phyloP scores from a whole-genome alignment of 305 asterid genomes.

The Lippia alba region DNA sequence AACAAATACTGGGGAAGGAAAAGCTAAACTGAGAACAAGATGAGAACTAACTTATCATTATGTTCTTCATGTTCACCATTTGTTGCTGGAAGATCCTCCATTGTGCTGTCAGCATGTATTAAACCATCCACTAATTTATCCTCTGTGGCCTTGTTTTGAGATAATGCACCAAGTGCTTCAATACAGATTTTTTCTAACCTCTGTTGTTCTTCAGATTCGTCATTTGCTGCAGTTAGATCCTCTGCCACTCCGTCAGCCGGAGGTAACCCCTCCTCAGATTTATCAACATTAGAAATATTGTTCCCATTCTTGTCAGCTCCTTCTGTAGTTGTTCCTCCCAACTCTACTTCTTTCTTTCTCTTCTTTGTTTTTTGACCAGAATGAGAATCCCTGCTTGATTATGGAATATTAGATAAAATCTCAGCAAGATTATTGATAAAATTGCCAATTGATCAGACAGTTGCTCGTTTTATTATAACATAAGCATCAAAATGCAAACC shows the following conservation, averaged over 20 bases:
- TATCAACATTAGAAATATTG: constrained; percentile 35
- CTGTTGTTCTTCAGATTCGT: constrained; percentile 32
- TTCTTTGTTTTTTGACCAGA: constrained; percentile 50
- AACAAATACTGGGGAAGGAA: constrained; percentile 3
- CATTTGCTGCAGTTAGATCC: constrained; percentile 44
- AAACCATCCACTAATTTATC: constrained; percentile 44
- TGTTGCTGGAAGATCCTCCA: constrained; percentile 41
- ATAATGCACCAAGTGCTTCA: constrained; percentile 35
- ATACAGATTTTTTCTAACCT: constrained; percentile 33
- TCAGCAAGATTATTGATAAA: constrained; percentile 15
- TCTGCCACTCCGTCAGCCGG: constrained; percentile 32
- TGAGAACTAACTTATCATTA: constrained; percentile 53
- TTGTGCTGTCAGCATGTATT: constrained; percentile 34
- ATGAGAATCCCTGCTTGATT: constrained; percentile 42
- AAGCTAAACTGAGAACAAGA: constrained; percentile 20
- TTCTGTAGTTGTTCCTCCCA: constrained; percentile 39
- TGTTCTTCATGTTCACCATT: constrained; percentile 27
- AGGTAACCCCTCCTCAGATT: constrained; percentile 40
- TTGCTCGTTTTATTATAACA: not conserved
- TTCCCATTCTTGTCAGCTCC: constrained; percentile 29
- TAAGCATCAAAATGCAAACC: constrained; percentile 27
- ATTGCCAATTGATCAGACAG: not conserved
- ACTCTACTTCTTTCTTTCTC: constrained; percentile 49
- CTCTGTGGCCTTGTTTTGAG: constrained; percentile 29
- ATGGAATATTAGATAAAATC: constrained; percentile 21